Conservation (phyloP, 306 rosid species). For the Acacia melanoxylon region DNA sequence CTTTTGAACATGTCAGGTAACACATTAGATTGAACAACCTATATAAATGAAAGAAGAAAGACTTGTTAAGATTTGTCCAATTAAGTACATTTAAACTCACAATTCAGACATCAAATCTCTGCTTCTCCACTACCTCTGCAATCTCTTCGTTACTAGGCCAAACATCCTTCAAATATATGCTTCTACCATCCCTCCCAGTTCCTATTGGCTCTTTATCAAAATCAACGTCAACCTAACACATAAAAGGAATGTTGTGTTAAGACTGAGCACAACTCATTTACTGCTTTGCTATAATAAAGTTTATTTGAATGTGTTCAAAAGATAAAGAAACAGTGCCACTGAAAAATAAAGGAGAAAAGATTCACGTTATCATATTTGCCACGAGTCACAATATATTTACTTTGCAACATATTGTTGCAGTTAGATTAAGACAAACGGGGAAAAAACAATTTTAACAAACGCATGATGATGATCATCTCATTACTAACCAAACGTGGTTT, state of each 20-base stretch:
- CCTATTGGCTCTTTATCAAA: constrained; percentile 5
- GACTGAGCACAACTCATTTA: background rate
- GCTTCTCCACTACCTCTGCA: background rate
- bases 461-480: background rate
- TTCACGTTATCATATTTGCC: background rate
- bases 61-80: background rate
- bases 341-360: background rate
- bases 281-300: background rate
- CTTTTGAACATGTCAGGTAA: constrained; percentile 4
- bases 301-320: background rate
- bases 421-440: no score
- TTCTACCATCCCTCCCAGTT: background rate
- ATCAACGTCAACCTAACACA: background rate
- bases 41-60: background rate
- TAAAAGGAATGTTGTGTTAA: background rate
- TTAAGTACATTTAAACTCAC: background rate
- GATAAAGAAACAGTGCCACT: background rate
- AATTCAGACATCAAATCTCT: background rate
- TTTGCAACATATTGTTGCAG: no score
- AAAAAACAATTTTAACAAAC: no score
- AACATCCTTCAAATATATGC: background rate
- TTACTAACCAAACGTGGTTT: background rate
- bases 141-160: constrained; percentile 7
- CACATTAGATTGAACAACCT: background rate
- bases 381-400: no score